Conservation (phyloP, 495 filamentous ascomycete genomes). For the Talaromyces nanjingensis region DNA sequence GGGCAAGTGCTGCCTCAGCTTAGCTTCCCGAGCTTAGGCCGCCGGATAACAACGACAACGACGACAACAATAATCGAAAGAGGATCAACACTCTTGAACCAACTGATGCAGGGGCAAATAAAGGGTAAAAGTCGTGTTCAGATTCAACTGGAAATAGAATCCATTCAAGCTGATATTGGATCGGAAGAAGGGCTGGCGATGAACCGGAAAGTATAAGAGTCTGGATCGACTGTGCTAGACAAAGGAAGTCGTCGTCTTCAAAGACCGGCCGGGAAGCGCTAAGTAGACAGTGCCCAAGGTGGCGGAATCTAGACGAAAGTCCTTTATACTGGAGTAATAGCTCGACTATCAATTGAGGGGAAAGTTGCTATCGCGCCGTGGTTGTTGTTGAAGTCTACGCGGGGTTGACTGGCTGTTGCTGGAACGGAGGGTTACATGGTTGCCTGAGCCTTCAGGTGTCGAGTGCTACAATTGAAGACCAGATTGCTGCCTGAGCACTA, state of each 20-base stretch:
- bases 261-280: neutral
- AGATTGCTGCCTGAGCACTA: neutral
- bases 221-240: neutral
- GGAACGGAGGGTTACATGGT: neutral
- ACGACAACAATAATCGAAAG: neutral
- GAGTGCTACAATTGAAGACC: neutral
- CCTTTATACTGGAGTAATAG: neutral
- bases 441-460: neutral
- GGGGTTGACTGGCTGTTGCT: neutral
- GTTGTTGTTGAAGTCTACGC: neutral
- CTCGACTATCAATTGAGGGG: neutral
- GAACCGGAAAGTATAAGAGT: neutral
- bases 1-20: neutral
- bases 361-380: neutral
- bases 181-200: neutral
- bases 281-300: neutral
- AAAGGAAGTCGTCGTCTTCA: neutral
- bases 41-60: neutral
- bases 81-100: neutral
- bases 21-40: constrained; percentile 1
- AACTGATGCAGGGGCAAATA: neutral
- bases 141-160: neutral
- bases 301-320: neutral
- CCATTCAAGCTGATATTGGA: neutral
- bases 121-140: neutral